Base-by-base conservation (phyloP, 1,284 basidiomycete genomes). In the Chondrostereum purpureum region DNA sequence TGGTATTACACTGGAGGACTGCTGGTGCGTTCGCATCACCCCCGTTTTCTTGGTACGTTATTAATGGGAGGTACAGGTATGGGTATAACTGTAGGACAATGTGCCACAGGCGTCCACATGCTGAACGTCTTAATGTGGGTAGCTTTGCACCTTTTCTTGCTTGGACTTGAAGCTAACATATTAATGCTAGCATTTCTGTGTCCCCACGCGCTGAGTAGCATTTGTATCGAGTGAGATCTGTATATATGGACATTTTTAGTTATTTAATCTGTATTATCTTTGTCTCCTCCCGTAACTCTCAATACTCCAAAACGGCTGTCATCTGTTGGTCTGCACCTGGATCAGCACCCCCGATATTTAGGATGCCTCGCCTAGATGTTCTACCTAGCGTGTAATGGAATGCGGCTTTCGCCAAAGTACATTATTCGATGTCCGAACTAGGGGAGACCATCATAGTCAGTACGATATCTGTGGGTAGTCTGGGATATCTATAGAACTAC, bases 71-170 rank as follows among this genome's bases (percentile, higher is more conserved):
- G 8, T 6, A 35, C 17, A 62, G 61, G 61, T 63, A 63, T 49
- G 62, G 62, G 3, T 62, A 59, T 41, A 51, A 58, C 31, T 64
- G 62, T 37, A 51, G 60, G 31, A 63, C 61, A 6, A 58, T 60
- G 48, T 53, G 44, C 3, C 60, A 60, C 35, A 57, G 44, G 12
- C 5, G 8, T 16, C 40, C 44, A 22, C 63, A 65, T 42, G 61
- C 58, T n/a, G 21, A 37, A 6, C 52, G 53, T 18, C 45, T 60
- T 8, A 63, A 64, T 43, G 60, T 63, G 17, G 16, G 51, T 34
- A 11, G 14, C n/a, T 39, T 24, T 14, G 13, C 18, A n/a, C 11
- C 11, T 17, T 16, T 12, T 10, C 34, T 3, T 5, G 12, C 21
- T 33, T 3, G 27, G 20, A 3, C 22, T 34, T 2, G 18, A 14